Evolutionary conservation across 2,329 filamentous ascomycete genomes (phyloP).

Genomic region (Calonectria leucothoes): DNA sequence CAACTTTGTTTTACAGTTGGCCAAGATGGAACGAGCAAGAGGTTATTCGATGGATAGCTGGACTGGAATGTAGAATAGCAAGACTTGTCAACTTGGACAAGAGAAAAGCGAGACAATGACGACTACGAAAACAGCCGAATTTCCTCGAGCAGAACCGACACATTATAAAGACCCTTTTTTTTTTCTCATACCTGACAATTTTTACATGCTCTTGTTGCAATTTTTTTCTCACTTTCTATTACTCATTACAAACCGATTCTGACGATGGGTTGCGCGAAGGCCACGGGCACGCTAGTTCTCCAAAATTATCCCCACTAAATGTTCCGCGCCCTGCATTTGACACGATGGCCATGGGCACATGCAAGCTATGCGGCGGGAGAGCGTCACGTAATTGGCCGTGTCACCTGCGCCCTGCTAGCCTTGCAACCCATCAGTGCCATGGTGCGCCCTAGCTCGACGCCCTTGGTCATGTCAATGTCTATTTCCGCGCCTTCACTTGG

Average conservation of each 20-base stretch:
- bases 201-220: not conserved
- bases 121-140: not conserved
- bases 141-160: not conserved
- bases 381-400: slow-evolving; percentile 1
- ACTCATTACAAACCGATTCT: not conserved
- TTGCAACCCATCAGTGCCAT: not conserved
- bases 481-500: not conserved
- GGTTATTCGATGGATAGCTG: not conserved
- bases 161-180: not conserved
- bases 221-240: not conserved
- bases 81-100: not conserved
- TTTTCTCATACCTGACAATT: not conserved
- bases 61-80: not conserved
- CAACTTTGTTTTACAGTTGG: not conserved
- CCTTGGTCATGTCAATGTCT: not conserved
- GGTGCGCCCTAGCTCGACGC: not conserved
- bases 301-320: slow-evolving; percentile 7
- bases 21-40: not conserved
- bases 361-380: not conserved
- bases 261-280: not conserved
- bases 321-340: slow-evolving; percentile 8
- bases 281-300: slow-evolving; percentile 8
- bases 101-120: slow-evolving; percentile 1
- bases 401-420: slow-evolving; percentile 3
- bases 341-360: not conserved